phyloP scores from a whole-genome alignment of 192 early-diverging fungal genomes.

The Entophlyctis helioformis region DNA sequence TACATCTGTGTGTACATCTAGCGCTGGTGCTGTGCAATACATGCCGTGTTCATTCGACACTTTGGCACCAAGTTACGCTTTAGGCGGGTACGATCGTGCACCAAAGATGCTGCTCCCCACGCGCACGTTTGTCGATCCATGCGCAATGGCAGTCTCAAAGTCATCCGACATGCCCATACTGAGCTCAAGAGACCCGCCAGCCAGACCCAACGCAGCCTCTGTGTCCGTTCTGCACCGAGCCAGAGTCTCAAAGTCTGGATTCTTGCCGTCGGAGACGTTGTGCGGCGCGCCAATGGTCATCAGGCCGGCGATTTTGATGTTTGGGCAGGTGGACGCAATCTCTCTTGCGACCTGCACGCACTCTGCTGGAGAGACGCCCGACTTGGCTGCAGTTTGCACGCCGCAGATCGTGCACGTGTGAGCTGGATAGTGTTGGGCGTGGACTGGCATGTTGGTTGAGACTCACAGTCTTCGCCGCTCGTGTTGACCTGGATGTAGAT shows the following conservation, averaged over 20 bases:
- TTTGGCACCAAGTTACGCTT: no score
- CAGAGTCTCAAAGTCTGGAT: constrained; percentile 55
- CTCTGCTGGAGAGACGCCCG: constrained; percentile 52
- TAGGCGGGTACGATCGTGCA: constrained; percentile 16
- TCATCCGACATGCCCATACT: constrained; percentile 99
- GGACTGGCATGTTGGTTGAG: neutral
- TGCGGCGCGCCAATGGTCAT: constrained; percentile 93
- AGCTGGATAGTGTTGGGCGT: constrained; percentile 1
- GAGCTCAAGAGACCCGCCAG: constrained; percentile 48
- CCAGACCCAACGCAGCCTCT: neutral
- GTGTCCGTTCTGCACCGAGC: constrained; percentile 3
- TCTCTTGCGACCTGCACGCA: constrained; percentile 44
- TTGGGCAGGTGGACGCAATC: constrained; percentile 51
- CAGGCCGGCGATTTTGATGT: constrained; percentile 64
- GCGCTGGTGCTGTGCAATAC: no score
- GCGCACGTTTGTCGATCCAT: constrained; percentile 87
- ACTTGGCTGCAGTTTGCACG: constrained; percentile 45
- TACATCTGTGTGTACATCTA: no score
- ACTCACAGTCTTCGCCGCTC: constrained; percentile 69
- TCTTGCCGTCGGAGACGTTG: constrained; percentile 27
- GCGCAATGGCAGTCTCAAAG: constrained; percentile 69
- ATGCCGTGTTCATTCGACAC: no score
- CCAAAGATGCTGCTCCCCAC: constrained; percentile 93
- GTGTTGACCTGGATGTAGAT: constrained; percentile 96
- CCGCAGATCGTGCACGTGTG: neutral